A percentile compares a stretch with the other conserved stretches of the same genome.
Conservation (phyloP, 495 filamentous ascomycete genomes). For the Penicillium pancosmium region DNA sequence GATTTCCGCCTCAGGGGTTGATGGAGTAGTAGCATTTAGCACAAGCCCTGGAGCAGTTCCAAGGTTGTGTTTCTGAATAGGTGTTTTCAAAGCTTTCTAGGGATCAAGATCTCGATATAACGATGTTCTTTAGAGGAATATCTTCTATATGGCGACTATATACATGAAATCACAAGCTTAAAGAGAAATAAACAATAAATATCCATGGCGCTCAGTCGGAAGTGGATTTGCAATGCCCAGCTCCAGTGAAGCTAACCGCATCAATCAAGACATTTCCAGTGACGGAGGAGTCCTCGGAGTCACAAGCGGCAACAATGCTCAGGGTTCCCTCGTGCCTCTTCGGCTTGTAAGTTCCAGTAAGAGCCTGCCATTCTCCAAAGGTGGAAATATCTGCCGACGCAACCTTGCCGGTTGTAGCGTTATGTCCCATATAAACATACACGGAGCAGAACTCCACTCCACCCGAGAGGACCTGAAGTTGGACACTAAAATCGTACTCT, state of each 20-base stretch:
- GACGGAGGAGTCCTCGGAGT: conserved; percentile 24
- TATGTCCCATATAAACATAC: conserved; percentile 23
- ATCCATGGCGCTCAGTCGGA: background rate
- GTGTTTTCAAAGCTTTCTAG: no score
- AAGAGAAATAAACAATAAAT: background rate
- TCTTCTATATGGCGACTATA: no score
- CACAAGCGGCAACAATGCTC: conserved; percentile 26
- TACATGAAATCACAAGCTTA: background rate
- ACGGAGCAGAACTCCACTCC: conserved; percentile 25
- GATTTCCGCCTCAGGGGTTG: no score
- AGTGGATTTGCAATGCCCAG: conserved; percentile 1
- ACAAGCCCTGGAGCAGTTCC: no score
- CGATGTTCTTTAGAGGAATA: no score
- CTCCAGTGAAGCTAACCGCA: conserved; percentile 20
- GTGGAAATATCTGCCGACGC: conserved; percentile 12
- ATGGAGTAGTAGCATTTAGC: no score
- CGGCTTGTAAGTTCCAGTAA: conserved; percentile 23
- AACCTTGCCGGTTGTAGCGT: conserved; percentile 23
- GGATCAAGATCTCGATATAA: no score
- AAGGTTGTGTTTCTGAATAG: no score
- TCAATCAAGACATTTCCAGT: conserved; percentile 24
- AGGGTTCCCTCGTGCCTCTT: conserved; percentile 16
- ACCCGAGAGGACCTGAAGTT: conserved; percentile 16
- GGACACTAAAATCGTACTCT: conserved; percentile 22
- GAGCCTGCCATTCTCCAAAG: conserved; percentile 22